Conservation (phyloP, 371 early-diverging fungal genomes). For the Mortierella sp. region DNA sequence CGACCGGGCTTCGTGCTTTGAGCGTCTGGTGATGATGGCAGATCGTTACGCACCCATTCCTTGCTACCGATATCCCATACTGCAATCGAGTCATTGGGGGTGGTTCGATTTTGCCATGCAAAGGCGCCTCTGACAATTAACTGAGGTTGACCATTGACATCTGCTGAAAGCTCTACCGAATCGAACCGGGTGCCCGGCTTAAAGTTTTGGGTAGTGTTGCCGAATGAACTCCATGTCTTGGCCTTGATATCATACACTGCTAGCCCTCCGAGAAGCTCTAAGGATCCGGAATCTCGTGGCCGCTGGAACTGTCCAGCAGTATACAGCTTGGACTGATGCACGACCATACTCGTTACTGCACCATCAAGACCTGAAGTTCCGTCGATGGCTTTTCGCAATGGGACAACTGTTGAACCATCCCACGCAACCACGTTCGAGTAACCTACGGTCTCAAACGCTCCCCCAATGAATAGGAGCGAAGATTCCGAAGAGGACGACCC, state of each 20-base stretch:
- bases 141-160: conserved; percentile 23
- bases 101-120: conserved; percentile 1
- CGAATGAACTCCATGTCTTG: conserved; percentile 23
- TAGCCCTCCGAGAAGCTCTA: conserved; percentile 25
- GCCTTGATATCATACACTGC: conserved; percentile 23
- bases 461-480: conserved; percentile 35
- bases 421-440: conserved; percentile 47
- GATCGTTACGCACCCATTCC: conserved; percentile 24
- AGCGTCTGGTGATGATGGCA: too few species aligned
- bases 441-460: conserved; percentile 22
- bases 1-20: not conserved
- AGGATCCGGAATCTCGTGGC: not conserved
- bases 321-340: conserved; percentile 32
- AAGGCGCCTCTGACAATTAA: conserved; percentile 28
- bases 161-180: conserved; percentile 19
- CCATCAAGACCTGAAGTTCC: conserved; percentile 38
- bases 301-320: conserved; percentile 32
- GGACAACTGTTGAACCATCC: conserved; percentile 19
- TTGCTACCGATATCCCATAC: conserved; percentile 31
- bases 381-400: conserved; percentile 2
- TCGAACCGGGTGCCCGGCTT: conserved; percentile 20
- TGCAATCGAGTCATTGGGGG: conserved; percentile 11
- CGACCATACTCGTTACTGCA: conserved; percentile 19
- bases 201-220: conserved; percentile 27
- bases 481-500: conserved; percentile 8